Evolutionary conservation across 2,329 filamentous ascomycete genomes (phyloP).

Genomic region (Neonectria coccinea): DNA sequence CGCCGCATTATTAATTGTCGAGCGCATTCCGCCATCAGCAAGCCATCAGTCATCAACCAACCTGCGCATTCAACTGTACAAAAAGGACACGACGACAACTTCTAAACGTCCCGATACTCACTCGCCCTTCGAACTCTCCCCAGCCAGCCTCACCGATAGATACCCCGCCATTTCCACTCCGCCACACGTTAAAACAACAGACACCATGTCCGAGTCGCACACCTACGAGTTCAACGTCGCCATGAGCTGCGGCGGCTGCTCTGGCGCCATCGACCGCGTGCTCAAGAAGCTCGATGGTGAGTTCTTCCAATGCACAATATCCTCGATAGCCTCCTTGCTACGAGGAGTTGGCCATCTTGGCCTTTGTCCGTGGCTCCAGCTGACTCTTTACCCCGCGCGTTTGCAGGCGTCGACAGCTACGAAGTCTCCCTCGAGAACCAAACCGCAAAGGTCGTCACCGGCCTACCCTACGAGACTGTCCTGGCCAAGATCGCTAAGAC

Average conservation of each 20-base stretch:
- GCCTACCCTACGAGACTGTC: constrained; percentile 81
- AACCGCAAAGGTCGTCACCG: constrained; percentile 80
- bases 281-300: constrained; percentile 91
- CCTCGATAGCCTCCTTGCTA: neutral
- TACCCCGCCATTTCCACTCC: constrained; percentile 36
- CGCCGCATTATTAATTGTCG: constrained; percentile 42
- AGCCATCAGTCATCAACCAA: constrained; percentile 9
- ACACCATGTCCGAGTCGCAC: constrained; percentile 78
- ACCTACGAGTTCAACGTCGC: constrained; percentile 94
- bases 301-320: constrained; percentile 42
- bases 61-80: constrained; percentile 2
- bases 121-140: constrained; percentile 16
- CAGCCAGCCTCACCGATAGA: constrained; percentile 12
- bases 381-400: constrained; percentile 10
- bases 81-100: constrained; percentile 25
- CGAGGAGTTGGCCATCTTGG: neutral
- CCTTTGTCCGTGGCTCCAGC: neutral
- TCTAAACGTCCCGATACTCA: neutral
- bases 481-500: constrained; percentile 94
- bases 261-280: constrained; percentile 90
- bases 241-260: constrained; percentile 98
- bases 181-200: constrained; percentile 15
- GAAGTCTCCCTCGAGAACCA: constrained; percentile 89
- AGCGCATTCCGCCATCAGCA: constrained; percentile 19
- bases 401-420: constrained; percentile 84